Base-by-base conservation (phyloP, 108 stramenopile genomes). In the Mediolabrus comicus region DNA sequence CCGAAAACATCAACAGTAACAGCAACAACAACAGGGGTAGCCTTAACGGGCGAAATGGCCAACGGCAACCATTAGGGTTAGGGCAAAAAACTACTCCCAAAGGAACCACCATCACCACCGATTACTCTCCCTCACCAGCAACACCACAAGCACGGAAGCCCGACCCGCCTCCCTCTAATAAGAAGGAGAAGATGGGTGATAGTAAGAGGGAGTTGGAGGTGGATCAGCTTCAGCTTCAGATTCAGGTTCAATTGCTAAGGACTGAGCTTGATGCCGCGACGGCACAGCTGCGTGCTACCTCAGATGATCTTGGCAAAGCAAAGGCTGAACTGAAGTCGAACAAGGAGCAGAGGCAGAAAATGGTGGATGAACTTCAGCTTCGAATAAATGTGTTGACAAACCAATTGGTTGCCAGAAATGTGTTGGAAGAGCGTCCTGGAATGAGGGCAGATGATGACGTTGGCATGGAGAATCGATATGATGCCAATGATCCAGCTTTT, bases 341-440 rank as follows among this genome's bases (percentile, higher is more conserved):
- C 53, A 83, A 91, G 28, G 77, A 81, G 28, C 68, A 65, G 3
- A 89, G 88, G 87, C 88, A 86, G 58, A 67, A 82, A 49, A 73
- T 83, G 35, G 76, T 85, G 43, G 83, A 84, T 39, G 68, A 87
- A 32, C 81, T 95, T 8, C 62, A 84, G 30, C 93, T 93, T 82
- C 89, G 93, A 54, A 84, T 93, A 52, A 90, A 87, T 72, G 95
- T 95, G 13, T 67, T 92, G 29, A 92, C 88, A 67, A 91, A 86
- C 24, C n/a, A n/a, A n/a, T n/a, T n/a, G n/a, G n/a, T n/a, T n/a
- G n/a, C n/a, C n/a, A n/a, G n/a, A n/a, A n/a, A n/a, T n/a, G n/a
- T n/a, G n/a, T n/a, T n/a, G n/a, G n/a, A n/a, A n/a, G n/a, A n/a
- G n/a, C 78, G 95, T 35, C 92, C 85, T 3, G 86, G 78, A 4